Base-by-base conservation (phyloP, 768 basidiomycete genomes). In the Phylloporus sp. region DNA sequence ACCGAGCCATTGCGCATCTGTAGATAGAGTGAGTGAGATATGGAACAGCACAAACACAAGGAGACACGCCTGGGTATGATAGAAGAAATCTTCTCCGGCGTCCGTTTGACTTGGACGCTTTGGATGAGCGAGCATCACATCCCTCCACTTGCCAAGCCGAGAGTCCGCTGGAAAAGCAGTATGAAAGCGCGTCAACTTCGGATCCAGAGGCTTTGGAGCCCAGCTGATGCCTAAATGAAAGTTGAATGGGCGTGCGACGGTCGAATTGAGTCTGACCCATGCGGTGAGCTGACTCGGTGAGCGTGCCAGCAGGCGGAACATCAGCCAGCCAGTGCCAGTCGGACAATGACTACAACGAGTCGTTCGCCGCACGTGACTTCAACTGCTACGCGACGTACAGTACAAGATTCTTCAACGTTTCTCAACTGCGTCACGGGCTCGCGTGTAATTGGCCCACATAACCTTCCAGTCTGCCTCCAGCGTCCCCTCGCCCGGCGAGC, bases 1-100 rank as follows among this genome's bases (percentile, higher is more conserved):
- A 90, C 88, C 73, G 88, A 90, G 46, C 73, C 69, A 60, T 80
- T 81, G 37, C 79, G 78, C 88, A 90, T 89, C 88, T 90, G 27
- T 10, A 39, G 18, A 38, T 23, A 37, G 24, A 26, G 38, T 50
- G 48, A 56, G 43, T 39, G 22, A 38, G 31, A 36, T 32, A 28
- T 15, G 38, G 40, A 11, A 13, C 15, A 6, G 10, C 5, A 44
- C n/a, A 9, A 11, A 29, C 18, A 49, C 26, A 23, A 29, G 7
- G 29, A 14, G 34, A 66, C 82, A 56, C 56, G 83, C 88, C 69
- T 85, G 68, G 68, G 88, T 82, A 2, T 87, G 74, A 55, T 78
- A 81, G 57, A 78, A 81, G 63, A 81, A 80, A 57, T 81, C 79
- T 48, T 81, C 78, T n/a, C 79, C 79, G 2, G 80, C 69, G 44